A percentile compares a stretch with the other conserved stretches of the same genome.
phyloP scores from a whole-genome alignment of 2,329 filamentous ascomycete species.

The Apiospora aurea region DNA sequence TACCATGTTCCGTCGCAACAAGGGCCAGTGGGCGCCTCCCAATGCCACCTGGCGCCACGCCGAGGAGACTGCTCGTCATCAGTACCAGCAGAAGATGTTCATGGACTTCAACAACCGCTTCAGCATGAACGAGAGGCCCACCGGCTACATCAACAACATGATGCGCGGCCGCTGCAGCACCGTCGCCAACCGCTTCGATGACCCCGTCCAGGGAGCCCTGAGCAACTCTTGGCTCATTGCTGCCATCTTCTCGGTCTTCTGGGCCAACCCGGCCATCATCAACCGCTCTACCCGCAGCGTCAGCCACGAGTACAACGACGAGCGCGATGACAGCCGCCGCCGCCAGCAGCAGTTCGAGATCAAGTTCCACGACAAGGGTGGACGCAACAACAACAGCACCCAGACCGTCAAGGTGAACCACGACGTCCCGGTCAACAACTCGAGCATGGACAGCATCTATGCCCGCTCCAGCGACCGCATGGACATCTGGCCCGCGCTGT shows the following conservation, averaged over 20 bases:
- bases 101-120: conserved; percentile 43
- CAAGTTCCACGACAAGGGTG: conserved; percentile 54
- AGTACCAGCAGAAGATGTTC: conserved; percentile 39
- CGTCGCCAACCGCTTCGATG: conserved; percentile 45
- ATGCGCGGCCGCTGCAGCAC: conserved; percentile 33
- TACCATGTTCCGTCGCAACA: conserved; percentile 45
- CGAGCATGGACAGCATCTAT: conserved; percentile 50
- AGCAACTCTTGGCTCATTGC: conserved; percentile 53
- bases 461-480: conserved; percentile 49
- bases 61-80: conserved; percentile 44
- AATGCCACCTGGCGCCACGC: conserved; percentile 51
- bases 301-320: conserved; percentile 32
- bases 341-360: conserved; percentile 36
- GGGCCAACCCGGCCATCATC: conserved; percentile 51
- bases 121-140: conserved; percentile 31
- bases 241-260: conserved; percentile 53
- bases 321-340: conserved; percentile 34
- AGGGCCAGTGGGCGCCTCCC: conserved; percentile 45
- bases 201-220: conserved; percentile 51
- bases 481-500: conserved; percentile 53
- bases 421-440: conserved; percentile 52
- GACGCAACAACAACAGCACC: conserved; percentile 48
- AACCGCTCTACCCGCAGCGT: conserved; percentile 44
- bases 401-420: conserved; percentile 51
- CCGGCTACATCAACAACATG: conserved; percentile 19